phyloP scores from a whole-genome alignment of 2,329 filamentous ascomycete genomes.

The Penicillium sp. region DNA sequence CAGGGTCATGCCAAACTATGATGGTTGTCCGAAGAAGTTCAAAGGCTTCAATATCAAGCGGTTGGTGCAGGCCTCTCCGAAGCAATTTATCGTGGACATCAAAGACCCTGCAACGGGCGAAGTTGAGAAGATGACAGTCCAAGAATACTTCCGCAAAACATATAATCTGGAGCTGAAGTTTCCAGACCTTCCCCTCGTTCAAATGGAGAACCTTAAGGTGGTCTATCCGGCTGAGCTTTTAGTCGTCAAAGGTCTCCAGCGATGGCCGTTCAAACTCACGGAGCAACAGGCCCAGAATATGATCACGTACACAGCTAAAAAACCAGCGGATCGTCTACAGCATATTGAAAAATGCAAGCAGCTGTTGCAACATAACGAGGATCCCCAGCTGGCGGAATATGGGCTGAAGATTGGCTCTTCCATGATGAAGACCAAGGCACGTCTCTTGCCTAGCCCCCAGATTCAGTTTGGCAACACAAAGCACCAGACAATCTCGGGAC shows the following conservation, averaged over 20 bases:
- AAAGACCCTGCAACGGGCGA: slow-evolving; percentile 38
- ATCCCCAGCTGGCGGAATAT: slow-evolving; percentile 66
- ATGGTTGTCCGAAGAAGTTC: slow-evolving; percentile 28
- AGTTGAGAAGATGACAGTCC: slow-evolving; percentile 51
- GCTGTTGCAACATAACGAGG: slow-evolving; percentile 61
- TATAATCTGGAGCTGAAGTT: slow-evolving; percentile 47
- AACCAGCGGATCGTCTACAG: slow-evolving; percentile 60
- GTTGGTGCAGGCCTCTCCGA: slow-evolving; percentile 42
- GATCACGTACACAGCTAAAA: slow-evolving; percentile 88
- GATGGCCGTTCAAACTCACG: slow-evolving; percentile 54
- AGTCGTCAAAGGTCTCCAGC: slow-evolving; percentile 50
- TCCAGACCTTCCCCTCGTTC: slow-evolving; percentile 50
- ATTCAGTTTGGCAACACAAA: slow-evolving; percentile 59
- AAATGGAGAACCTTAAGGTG: slow-evolving; percentile 52
- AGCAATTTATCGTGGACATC: slow-evolving; percentile 41
- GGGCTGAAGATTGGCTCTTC: slow-evolving; percentile 61
- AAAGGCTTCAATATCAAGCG: slow-evolving; percentile 49
- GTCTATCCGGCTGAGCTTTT: slow-evolving; percentile 55
- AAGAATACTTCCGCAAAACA: slow-evolving; percentile 50
- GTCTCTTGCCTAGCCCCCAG: slow-evolving; percentile 63
- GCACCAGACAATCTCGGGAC: slow-evolving; percentile 56
- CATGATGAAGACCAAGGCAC: slow-evolving; percentile 64
- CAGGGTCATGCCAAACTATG: slow-evolving; percentile 35
- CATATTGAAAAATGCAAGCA: slow-evolving; percentile 64
- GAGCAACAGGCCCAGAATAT: slow-evolving; percentile 67